Conservation (phyloP, 1,284 basidiomycete species). For the Cryptococcus amylolentus region DNA sequence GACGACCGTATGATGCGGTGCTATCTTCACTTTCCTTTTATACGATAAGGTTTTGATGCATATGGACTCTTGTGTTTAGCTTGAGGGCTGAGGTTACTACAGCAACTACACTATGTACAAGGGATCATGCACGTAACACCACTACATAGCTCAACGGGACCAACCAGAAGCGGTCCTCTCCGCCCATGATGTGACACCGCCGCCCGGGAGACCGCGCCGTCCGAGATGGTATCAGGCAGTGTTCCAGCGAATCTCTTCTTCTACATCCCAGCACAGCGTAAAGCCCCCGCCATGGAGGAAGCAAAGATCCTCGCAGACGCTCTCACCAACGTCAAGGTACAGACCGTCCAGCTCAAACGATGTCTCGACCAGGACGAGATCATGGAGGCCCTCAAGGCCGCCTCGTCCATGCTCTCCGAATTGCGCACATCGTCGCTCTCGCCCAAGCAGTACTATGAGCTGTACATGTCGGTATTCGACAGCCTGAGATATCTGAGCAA, state of each 20-base stretch:
- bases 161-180: no score
- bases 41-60: background rate
- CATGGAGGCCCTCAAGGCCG: conserved; percentile 94
- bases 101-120: no score
- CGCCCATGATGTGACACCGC: no score
- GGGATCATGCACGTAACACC: no score
- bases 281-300: conserved; percentile 25
- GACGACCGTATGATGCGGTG: background rate
- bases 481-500: conserved; percentile 87
- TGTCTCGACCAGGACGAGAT: conserved; percentile 88
- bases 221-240: no score
- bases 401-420: conserved; percentile 91
- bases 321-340: conserved; percentile 72
- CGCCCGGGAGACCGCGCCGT: no score
- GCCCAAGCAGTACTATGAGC: conserved; percentile 95
- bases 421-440: conserved; percentile 84
- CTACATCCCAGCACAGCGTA: no score
- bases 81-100: background rate
- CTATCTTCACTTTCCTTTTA: background rate
- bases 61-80: background rate
- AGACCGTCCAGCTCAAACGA: conserved; percentile 88
- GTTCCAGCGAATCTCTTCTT: no score
- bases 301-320: conserved; percentile 44
- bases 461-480: conserved; percentile 97
- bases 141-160: no score